Evolutionary conservation across 179 eudicot genomes (phyloP).

Genomic region (Actinidia arguta): DNA sequence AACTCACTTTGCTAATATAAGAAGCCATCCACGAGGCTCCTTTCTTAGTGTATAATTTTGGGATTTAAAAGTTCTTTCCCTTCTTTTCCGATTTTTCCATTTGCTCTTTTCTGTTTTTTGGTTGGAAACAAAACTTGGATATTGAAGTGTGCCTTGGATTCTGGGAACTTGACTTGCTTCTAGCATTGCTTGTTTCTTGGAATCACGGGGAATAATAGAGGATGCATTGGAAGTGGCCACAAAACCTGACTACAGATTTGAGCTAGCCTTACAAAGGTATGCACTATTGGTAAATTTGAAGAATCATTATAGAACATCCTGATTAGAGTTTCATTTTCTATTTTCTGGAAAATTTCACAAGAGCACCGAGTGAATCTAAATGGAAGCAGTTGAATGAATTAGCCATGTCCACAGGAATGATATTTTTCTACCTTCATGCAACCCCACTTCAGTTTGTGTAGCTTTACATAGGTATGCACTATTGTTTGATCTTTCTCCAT

Average conservation of each 20-base stretch:
- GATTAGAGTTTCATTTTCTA: constrained; percentile 15
- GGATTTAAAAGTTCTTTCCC: background rate
- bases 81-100: background rate
- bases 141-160: background rate
- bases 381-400: constrained; percentile 99
- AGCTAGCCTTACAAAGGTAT: constrained; percentile 72
- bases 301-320: background rate
- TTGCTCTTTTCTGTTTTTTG: background rate
- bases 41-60: background rate
- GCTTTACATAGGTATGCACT: background rate
- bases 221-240: constrained; percentile 90
- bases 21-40: background rate
- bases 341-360: constrained; percentile 87
- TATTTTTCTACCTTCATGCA: constrained; percentile 25
- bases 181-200: constrained; percentile 93
- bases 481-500: background rate
- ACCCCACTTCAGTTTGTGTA: too few species aligned
- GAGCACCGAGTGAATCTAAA: constrained; percentile 86
- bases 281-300: background rate
- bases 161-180: constrained; percentile 12
- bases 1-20: background rate
- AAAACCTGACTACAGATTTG: constrained; percentile 97
- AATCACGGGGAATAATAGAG: constrained; percentile 90
- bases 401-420: constrained; percentile 97
- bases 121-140: too few species aligned